Evolutionary conservation across 805 yeast genomes (phyloP).

Genomic region (Nakazawaea holstii): DNA sequence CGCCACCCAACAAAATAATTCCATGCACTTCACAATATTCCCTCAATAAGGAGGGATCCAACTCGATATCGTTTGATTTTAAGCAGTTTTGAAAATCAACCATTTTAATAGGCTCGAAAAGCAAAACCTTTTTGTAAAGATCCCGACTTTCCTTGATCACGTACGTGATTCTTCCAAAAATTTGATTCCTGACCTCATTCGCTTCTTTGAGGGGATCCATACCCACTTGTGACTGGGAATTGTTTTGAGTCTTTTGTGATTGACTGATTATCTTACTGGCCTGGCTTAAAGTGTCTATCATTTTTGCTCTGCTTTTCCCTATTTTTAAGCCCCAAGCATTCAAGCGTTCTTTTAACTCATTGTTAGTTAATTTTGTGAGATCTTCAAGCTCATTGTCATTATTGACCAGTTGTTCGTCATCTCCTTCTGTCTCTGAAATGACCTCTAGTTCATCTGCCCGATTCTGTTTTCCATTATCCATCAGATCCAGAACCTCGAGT

Average conservation of each 20-base stretch:
- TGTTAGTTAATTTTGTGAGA: conserved; percentile 12
- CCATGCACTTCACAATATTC: conserved; percentile 24
- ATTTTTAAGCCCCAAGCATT: conserved; percentile 34
- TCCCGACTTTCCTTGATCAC: conserved; percentile 14
- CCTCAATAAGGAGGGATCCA: conserved; percentile 17
- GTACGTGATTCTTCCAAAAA: conserved; percentile 16
- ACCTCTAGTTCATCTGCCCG: not conserved
- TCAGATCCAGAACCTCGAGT: not conserved
- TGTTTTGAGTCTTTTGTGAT: conserved; percentile 10
- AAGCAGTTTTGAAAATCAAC: conserved; percentile 14
- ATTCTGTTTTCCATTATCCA: not conserved
- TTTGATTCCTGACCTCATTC: conserved; percentile 9
- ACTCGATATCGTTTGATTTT: conserved; percentile 11
- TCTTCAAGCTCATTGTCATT: conserved; percentile 9
- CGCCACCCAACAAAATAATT: conserved; percentile 16
- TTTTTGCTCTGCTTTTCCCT: conserved; percentile 24
- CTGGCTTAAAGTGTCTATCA: conserved; percentile 26
- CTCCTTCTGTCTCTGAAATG: not conserved
- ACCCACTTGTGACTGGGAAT: conserved; percentile 5
- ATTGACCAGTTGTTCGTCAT: not conserved
- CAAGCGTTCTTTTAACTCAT: conserved; percentile 22
- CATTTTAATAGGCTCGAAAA: conserved; percentile 21
- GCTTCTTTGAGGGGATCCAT: not conserved
- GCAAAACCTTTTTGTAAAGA: conserved; percentile 16
- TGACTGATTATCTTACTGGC: conserved; percentile 18